phyloP scores from a whole-genome alignment of 2,329 filamentous ascomycete genomes.

The Neoscytalidium dimidiatum region DNA sequence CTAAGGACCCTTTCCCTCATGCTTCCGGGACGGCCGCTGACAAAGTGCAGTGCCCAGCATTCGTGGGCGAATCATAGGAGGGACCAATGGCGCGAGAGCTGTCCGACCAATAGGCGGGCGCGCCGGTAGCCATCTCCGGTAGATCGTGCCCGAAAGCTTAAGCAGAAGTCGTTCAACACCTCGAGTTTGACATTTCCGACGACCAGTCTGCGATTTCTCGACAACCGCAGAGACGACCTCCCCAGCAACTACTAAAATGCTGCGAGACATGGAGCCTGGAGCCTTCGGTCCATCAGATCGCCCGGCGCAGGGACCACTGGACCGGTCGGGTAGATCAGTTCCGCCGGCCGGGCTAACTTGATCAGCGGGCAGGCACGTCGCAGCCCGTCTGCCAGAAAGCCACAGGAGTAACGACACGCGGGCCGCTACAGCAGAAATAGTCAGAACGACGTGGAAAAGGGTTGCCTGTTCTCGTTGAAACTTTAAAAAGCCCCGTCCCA shows the following conservation, averaged over 20 bases:
- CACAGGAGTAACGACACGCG: not conserved
- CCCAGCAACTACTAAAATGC: not conserved
- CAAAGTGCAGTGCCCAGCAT: not conserved
- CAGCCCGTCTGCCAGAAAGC: not conserved
- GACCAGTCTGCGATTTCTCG: not conserved
- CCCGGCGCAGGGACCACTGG: not conserved
- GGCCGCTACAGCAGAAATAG: not conserved
- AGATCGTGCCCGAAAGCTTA: conserved; percentile 14
- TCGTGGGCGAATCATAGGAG: not conserved
- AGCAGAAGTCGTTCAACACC: conserved; percentile 2
- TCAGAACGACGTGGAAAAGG: not conserved
- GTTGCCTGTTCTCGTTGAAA: not conserved
- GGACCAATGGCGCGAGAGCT: not conserved
- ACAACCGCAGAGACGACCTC: not conserved
- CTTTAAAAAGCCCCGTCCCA: not conserved
- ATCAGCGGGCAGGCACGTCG: conserved; percentile 9
- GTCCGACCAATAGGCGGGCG: not conserved
- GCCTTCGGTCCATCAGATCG: not conserved
- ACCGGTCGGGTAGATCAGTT: conserved; percentile 7
- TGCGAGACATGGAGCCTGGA: not conserved
- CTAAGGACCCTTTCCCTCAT: not conserved
- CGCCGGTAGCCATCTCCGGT: not conserved
- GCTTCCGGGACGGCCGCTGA: not conserved
- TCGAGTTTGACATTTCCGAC: not conserved
- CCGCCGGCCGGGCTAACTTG: not conserved